Evolutionary conservation across 352 stramenopile species (phyloP).

Genomic region (Salisapilia sapeloensis): DNA sequence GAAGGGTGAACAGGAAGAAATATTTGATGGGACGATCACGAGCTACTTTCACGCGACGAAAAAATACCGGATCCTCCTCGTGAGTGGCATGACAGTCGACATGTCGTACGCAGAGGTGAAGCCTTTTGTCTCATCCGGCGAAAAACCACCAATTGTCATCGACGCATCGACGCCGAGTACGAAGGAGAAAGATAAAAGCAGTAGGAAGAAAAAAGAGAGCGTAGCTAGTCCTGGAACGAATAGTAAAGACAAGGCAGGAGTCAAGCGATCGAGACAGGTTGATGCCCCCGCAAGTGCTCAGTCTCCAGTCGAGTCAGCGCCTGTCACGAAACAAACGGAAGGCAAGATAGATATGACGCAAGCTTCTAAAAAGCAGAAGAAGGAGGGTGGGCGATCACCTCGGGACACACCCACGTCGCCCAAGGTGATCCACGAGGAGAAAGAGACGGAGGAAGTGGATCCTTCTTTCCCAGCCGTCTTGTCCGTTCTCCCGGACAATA

Average conservation of each 20-base stretch:
- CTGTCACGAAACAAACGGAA: conserved; percentile 1
- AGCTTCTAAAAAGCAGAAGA: conserved; percentile 7
- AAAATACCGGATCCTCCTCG: conserved; percentile 56
- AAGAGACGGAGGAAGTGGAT: background rate
- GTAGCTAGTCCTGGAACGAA: conserved; percentile 8
- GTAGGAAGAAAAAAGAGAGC: conserved; percentile 2
- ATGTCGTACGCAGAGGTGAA: conserved; percentile 39
- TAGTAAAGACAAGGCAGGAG: conserved; percentile 6
- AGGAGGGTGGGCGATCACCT: conserved; percentile 1
- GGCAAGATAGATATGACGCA: background rate
- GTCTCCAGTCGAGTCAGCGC: too few relatives aligned
- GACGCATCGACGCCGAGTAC: conserved; percentile 2
- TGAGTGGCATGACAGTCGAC: conserved; percentile 29
- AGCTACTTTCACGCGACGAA: conserved; percentile 61
- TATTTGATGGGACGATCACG: conserved; percentile 23
- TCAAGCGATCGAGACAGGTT: background rate
- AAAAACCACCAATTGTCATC: conserved; percentile 29
- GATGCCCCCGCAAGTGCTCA: background rate
- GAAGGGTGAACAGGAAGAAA: conserved; percentile 8
- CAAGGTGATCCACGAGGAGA: conserved; percentile 2
- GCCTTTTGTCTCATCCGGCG: too few relatives aligned
- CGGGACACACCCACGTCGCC: background rate
- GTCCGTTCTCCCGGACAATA: background rate
- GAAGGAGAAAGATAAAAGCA: conserved; percentile 29
- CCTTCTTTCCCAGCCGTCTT: background rate